Percentiles rank a stretch among this genome's conserved stretches.
Evolutionary conservation across 1,284 basidiomycete species (phyloP).

Genomic region (Xerocomus nothofagi): DNA sequence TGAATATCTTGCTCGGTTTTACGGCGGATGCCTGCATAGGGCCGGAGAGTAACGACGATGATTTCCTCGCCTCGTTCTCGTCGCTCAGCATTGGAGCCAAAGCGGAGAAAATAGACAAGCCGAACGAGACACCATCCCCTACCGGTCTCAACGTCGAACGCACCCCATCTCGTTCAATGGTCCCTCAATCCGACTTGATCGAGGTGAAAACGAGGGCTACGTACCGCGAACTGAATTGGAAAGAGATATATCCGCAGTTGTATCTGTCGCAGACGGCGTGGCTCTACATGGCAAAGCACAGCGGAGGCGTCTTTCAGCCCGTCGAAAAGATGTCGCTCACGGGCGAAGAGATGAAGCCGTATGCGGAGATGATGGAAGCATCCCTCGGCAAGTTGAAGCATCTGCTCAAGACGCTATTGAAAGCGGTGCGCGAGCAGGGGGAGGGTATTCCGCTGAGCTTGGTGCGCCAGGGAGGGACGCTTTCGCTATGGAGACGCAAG

Average conservation of each 20-base stretch:
- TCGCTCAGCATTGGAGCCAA: slow-evolving; percentile 23
- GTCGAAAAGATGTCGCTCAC: slow-evolving; percentile 31
- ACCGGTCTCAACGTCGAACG: slow-evolving; percentile 17
- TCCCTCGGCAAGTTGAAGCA: slow-evolving; percentile 30
- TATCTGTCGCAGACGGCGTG: slow-evolving; percentile 42
- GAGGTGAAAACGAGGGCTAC: slow-evolving; percentile 42
- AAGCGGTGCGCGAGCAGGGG: slow-evolving; percentile 28
- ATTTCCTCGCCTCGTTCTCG: slow-evolving; percentile 31
- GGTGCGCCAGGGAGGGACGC: slow-evolving; percentile 22
- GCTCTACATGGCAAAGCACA: slow-evolving; percentile 39
- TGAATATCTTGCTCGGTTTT: slow-evolving; percentile 36
- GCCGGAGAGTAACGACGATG: slow-evolving; percentile 18
- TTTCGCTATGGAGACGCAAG: slow-evolving; percentile 28
- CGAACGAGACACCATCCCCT: neutral
- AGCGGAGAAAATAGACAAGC: neutral
- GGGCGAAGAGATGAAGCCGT: slow-evolving; percentile 23
- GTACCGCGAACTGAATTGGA: slow-evolving; percentile 36
- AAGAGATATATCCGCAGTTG: slow-evolving; percentile 41
- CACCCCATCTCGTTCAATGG: slow-evolving; percentile 17
- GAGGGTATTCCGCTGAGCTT: slow-evolving; percentile 30
- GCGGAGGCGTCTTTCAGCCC: slow-evolving; percentile 32
- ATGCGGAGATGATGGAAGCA: slow-evolving; percentile 21
- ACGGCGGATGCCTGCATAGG: slow-evolving; percentile 35
- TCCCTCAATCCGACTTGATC: slow-evolving; percentile 39
- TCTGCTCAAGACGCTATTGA: slow-evolving; percentile 25